Evolutionary conservation across 495 filamentous ascomycete genomes (phyloP).

Genomic region (Aspergillus carlsbadensis): DNA sequence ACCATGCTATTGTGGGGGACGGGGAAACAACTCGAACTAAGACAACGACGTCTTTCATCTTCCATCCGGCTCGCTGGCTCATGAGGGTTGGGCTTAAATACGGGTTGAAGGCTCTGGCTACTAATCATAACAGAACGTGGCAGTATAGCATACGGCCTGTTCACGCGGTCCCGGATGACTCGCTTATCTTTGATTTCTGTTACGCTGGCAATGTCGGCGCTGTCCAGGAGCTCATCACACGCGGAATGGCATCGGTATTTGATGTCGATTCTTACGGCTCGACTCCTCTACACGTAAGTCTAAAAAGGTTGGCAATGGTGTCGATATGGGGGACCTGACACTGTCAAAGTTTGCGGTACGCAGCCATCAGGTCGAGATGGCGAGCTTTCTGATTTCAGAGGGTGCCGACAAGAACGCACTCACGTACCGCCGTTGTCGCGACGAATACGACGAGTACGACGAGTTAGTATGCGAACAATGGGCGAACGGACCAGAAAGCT

Average conservation of each 20-base stretch:
- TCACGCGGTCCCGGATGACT: background rate
- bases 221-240: background rate
- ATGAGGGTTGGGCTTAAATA: background rate
- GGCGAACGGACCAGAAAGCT: no score
- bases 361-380: background rate
- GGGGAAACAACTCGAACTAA: background rate
- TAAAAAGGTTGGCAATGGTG: no score
- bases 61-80: background rate
- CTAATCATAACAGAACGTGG: background rate
- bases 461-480: no score
- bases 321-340: no score
- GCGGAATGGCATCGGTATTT: background rate
- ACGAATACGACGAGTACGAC: no score
- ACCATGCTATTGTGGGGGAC: background rate
- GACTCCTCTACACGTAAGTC: constrained; percentile 1
- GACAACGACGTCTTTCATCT: background rate
- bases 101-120: background rate
- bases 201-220: background rate
- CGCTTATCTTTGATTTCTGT: constrained; percentile 3
- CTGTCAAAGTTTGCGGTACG: background rate
- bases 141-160: background rate
- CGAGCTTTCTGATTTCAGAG: background rate
- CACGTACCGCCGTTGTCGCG: no score
- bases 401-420: constrained; percentile 1
- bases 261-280: background rate